Conservation (phyloP, 768 basidiomycete genomes). For the Mycena galopus region DNA sequence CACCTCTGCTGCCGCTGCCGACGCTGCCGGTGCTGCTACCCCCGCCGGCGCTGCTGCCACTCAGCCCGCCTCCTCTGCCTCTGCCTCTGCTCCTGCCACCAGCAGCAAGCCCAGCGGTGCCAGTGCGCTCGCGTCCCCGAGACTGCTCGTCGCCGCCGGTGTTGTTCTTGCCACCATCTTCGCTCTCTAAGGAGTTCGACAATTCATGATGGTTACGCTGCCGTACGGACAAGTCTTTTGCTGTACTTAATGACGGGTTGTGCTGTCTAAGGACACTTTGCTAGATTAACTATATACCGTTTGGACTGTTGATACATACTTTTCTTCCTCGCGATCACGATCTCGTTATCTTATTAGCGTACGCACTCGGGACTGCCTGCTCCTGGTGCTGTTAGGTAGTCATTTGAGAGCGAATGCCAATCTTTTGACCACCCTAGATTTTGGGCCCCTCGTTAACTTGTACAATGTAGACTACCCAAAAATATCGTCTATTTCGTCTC, state of each 20-base stretch:
- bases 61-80: conserved; percentile 38
- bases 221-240: conserved; percentile 33
- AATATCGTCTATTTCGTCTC: conserved; percentile 79
- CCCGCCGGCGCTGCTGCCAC: conserved; percentile 46
- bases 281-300: conserved; percentile 48
- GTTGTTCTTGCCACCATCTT: conserved; percentile 61
- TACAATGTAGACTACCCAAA: conserved; percentile 55
- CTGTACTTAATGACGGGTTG: conserved; percentile 35
- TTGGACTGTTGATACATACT: conserved; percentile 39
- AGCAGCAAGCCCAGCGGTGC: conserved; percentile 57
- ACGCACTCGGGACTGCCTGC: conserved; percentile 40
- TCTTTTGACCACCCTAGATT: conserved; percentile 28
- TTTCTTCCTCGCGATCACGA: conserved; percentile 33
- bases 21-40: conserved; percentile 32
- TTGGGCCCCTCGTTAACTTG: neutral
- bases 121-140: conserved; percentile 60
- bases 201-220: conserved; percentile 31
- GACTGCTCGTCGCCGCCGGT: conserved; percentile 61
- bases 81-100: too few species aligned
- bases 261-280: conserved; percentile 35
- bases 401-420: conserved; percentile 33
- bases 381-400: conserved; percentile 41
- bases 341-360: conserved; percentile 33
- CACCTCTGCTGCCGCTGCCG: conserved; percentile 35
- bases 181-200: conserved; percentile 56